A percentile compares a stretch with the other conserved stretches of the same genome.
phyloP scores from a whole-genome alignment of 495 filamentous ascomycete genomes.

The Aspergillus asperescens region DNA sequence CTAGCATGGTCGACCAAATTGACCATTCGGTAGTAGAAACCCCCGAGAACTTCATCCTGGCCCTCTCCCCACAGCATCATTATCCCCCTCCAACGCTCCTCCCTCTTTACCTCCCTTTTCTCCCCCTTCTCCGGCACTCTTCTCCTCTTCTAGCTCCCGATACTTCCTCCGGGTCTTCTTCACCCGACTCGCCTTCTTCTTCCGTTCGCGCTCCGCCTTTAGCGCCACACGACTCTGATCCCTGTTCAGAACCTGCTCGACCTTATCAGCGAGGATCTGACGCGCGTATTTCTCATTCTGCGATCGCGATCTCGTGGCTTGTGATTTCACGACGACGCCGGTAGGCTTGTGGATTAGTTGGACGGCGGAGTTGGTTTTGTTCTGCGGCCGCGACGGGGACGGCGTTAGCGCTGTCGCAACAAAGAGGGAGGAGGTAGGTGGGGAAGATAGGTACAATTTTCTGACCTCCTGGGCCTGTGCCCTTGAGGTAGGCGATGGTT shows the following conservation, averaged over 20 bases:
- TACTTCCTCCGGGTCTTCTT: slow-evolving; percentile 69
- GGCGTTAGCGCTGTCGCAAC: not conserved
- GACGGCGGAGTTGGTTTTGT: slow-evolving; percentile 95
- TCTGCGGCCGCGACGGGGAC: slow-evolving; percentile 45
- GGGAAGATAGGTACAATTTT: slow-evolving; percentile 57
- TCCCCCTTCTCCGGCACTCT: slow-evolving; percentile 38
- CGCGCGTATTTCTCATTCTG: slow-evolving; percentile 90
- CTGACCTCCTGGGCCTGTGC: slow-evolving; percentile 89
- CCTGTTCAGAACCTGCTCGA: slow-evolving; percentile 65
- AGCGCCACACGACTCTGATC: slow-evolving; percentile 51
- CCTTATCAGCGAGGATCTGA: slow-evolving; percentile 63
- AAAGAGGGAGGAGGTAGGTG: not conserved
- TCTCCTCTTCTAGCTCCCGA: slow-evolving; percentile 43
- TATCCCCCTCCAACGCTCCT: not conserved
- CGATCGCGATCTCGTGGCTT: slow-evolving; percentile 77
- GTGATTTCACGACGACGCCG: slow-evolving; percentile 84
- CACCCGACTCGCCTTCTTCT: slow-evolving; percentile 58
- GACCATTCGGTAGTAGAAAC: not conserved
- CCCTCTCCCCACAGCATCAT: not conserved
- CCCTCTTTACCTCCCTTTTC: slow-evolving; percentile 17
- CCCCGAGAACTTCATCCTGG: not conserved
- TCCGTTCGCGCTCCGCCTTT: slow-evolving; percentile 49
- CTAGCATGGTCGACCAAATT: too few relatives aligned
- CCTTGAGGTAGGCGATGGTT: slow-evolving; percentile 80
- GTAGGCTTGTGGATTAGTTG: slow-evolving; percentile 88